Percentiles rank a stretch among this genome's conserved stretches.
Conservation (phyloP, 345 rosid genomes). For the Sisymbrium altissimum region DNA sequence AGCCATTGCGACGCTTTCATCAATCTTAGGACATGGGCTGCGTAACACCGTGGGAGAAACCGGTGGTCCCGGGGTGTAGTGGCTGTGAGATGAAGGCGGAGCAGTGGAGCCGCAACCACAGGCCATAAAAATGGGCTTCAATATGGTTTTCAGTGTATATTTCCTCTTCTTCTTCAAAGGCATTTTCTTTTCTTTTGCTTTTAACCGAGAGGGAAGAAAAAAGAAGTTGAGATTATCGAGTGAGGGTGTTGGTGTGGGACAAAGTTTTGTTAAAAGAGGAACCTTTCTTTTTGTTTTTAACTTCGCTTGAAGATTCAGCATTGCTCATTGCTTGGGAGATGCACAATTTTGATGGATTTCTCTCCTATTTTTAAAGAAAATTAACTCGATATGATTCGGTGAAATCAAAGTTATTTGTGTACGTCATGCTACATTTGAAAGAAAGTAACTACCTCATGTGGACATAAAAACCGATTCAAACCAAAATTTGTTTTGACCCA, state of each 20-base stretch:
- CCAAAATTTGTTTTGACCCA: too few relatives aligned
- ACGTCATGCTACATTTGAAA: conserved; percentile 20
- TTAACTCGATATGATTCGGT: conserved; percentile 5
- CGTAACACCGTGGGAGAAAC: conserved; percentile 34
- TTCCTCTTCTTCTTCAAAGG: conserved; percentile 16
- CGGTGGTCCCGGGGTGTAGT: conserved; percentile 21
- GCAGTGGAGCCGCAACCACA: conserved; percentile 25
- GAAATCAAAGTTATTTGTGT: conserved; percentile 11
- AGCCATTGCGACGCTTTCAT: conserved; percentile 33
- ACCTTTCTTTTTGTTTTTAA: not conserved
- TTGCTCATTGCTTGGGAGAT: conserved; percentile 28
- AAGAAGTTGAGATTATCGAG: conserved; percentile 19
- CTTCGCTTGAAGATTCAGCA: conserved; percentile 34
- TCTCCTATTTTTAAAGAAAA: not conserved
- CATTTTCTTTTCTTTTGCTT: not conserved
- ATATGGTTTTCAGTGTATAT: conserved; percentile 15
- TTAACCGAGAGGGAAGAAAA: not conserved
- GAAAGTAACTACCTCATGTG: not conserved
- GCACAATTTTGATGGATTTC: conserved; percentile 25
- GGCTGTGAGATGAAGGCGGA: conserved; percentile 1
- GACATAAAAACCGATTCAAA: not conserved
- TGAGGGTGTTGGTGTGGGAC: conserved; percentile 21
- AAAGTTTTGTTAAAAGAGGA: conserved; percentile 10
- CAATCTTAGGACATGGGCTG: conserved; percentile 37
- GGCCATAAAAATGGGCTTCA: not conserved